Evolutionary conservation across 2,329 filamentous ascomycete genomes (phyloP), one percentile per base, ranked within the genome.

Genomic region (Pseudogymnoascus sp.): DNA sequence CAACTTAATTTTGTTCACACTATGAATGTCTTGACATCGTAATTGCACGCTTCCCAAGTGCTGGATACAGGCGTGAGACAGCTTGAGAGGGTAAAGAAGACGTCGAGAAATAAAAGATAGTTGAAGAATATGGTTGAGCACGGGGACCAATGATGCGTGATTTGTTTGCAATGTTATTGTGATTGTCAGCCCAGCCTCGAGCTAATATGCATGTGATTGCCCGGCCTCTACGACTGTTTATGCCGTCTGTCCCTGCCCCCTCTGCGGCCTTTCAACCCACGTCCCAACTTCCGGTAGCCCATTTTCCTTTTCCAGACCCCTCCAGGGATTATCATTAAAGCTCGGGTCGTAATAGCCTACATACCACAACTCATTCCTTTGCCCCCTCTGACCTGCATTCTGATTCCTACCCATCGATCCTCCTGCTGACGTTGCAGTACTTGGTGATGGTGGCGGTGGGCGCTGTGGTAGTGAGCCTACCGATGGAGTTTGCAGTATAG

Each of bases 311-410:
- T 87, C 84, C 17, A 87, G 72, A 7, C 70, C 72, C 59, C 79
- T 81, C 89, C 89, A 92, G 0, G 89, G 89, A 70, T 92, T 90
- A 70, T 86, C 79, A 67, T 90, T 84, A 64, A 86, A 89, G 62
- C 78, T 80, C 0, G 83, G 81, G 63, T 89, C 82, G 71, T 90
- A 92, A 71, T 89, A 90, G 36, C 79, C 84, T 39, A 80, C 75
- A 72, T 86, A 89, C 77, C 87, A 89, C 1, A 73, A 74, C 63
- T 75, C 73, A 64, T 78, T 77, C 59, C 72, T 72, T 37, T 78
- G 71, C 2, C 76, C 75, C 69, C 63, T 47, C 64, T 65, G 10
- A 61, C 65, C 50, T 63, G 61, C 40, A 64, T 64, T 33, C 39
- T 61, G 35, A 31, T 33, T 7, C 35, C 57, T 59, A 10, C 35